Conservation (phyloP, 2,329 filamentous ascomycete genomes). For the Pseudogymnoascus sp. region DNA sequence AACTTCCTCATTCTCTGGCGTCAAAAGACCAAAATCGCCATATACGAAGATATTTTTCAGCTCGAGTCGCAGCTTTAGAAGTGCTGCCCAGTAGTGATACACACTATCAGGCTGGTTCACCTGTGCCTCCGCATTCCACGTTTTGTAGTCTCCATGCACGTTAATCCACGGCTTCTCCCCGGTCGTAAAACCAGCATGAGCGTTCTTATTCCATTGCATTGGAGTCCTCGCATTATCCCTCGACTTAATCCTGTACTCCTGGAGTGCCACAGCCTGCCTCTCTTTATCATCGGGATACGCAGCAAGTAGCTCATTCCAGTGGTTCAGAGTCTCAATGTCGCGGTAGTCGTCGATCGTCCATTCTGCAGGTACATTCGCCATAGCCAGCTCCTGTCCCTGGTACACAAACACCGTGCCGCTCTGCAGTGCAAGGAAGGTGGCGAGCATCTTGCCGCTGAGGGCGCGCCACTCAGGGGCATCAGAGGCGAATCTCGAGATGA, state of each 20-base stretch:
- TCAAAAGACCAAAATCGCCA: slow-evolving; percentile 51
- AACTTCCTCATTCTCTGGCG: slow-evolving; percentile 43
- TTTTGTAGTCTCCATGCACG: slow-evolving; percentile 53
- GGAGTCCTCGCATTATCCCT: slow-evolving; percentile 66
- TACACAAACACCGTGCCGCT: slow-evolving; percentile 52
- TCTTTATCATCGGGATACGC: slow-evolving; percentile 31
- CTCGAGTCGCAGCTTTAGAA: slow-evolving; percentile 54
- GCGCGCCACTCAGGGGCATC: slow-evolving; percentile 36
- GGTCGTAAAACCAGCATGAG: slow-evolving; percentile 59
- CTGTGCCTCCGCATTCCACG: slow-evolving; percentile 57
- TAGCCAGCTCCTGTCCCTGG: slow-evolving; percentile 54
- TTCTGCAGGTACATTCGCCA: slow-evolving; percentile 47
- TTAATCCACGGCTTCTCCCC: slow-evolving; percentile 61
- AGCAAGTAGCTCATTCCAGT: slow-evolving; percentile 36
- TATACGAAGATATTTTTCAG: slow-evolving; percentile 60
- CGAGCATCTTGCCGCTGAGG: slow-evolving; percentile 46
- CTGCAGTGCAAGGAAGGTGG: slow-evolving; percentile 41
- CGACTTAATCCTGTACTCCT: slow-evolving; percentile 51
- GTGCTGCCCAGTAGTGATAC: slow-evolving; percentile 53
- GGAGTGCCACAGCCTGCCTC: slow-evolving; percentile 33
- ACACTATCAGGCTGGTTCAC: slow-evolving; percentile 41
- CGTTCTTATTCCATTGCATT: slow-evolving; percentile 59
- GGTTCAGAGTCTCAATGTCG: slow-evolving; percentile 54
- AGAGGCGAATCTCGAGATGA: slow-evolving; percentile 41
- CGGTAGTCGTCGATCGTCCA: slow-evolving; percentile 62